Base-by-base conservation (phyloP, 1,284 basidiomycete genomes). In the Hypsizygus ulmarius region DNA sequence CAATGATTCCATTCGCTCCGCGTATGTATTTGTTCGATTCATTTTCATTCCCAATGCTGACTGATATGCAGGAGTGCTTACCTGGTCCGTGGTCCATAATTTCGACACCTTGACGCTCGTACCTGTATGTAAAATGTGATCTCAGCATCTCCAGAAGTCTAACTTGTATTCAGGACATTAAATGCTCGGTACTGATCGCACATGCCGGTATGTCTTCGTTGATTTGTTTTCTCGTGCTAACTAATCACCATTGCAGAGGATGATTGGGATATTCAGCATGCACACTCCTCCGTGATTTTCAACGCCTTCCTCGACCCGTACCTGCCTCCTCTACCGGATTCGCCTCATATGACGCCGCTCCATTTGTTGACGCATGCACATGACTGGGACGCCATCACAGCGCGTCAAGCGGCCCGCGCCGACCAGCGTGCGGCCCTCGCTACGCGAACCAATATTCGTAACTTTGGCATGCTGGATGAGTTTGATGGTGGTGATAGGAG, bases 221-320 rank as follows among this genome's bases (percentile, higher is more conserved):
- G 21, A 25, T n/a, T 33, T n/a, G n/a, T 29, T 11, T 48, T 4
- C 18, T 33, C 34, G 16, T 41, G 40, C 38, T 34, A n/a, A 32
- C 12, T 6, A 18, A 5, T 11, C 10, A 11, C 11, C 19, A 10
- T 2, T 21, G 19, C 29, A 62, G 77, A 80, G 50, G 75, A 91
- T 62, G 93, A 97, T 66, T 73, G 71, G 56, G 84, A 90, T 43
- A 93, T 97, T 43, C 87, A 87, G 0, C 71, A 78, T 55, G 69
- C 74, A 0, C 93, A 97, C 63, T 86, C 90, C 0, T 70, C 73
- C 5, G 66, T 68, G 0, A 76, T 95, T 11, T 90, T 91, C 65
- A 72, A 85, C 18, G 69, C 77, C 0, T 76, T 93, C 45, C 64
- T 90, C n/a, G 75, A 79, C 3, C 77, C 80, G 0, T 68, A 78